Percentiles rank a stretch among this genome's conserved stretches.
Conservation (phyloP, 2,329 filamentous ascomycete species). For the Colletotrichum noveboracense region DNA sequence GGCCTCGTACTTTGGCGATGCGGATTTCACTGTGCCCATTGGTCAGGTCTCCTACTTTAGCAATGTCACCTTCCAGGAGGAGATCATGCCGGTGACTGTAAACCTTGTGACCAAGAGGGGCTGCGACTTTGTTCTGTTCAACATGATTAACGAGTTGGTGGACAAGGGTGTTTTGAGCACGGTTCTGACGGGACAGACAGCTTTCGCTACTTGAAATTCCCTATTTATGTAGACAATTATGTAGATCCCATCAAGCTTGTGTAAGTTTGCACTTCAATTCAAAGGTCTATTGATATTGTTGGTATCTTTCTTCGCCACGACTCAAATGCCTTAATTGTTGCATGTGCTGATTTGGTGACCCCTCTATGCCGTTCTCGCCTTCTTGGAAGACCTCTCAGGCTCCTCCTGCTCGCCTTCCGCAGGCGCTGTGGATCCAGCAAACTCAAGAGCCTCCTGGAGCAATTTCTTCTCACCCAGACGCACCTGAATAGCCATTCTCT, state of each 20-base stretch:
- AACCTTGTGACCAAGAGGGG: slow-evolving; percentile 45
- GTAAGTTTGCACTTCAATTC: background rate
- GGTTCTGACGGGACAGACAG: slow-evolving; percentile 36
- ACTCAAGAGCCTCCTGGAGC: slow-evolving; percentile 53
- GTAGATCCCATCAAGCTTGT: background rate
- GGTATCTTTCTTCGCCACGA: background rate
- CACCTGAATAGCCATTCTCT: slow-evolving; percentile 69
- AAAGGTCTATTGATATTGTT: background rate
- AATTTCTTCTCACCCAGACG: slow-evolving; percentile 76
- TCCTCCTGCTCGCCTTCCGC: slow-evolving; percentile 27
- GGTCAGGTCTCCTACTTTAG: slow-evolving; percentile 44
- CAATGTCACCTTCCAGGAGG: slow-evolving; percentile 41
- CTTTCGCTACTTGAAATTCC: background rate
- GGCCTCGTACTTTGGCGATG: slow-evolving; percentile 31
- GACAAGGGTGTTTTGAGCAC: slow-evolving; percentile 40
- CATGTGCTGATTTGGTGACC: background rate
- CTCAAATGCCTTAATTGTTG: background rate
- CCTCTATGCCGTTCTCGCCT: slow-evolving; percentile 22
- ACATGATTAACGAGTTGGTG: slow-evolving; percentile 44
- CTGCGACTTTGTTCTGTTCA: slow-evolving; percentile 46
- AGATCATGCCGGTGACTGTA: slow-evolving; percentile 47
- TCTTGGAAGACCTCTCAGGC: slow-evolving; percentile 34
- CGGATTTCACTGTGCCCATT: slow-evolving; percentile 46
- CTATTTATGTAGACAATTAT: background rate
- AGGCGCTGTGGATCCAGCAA: slow-evolving; percentile 26